Evolutionary conservation across 306 rosid genomes (phyloP), one percentile per base, ranked within the genome.

Genomic region (Cucumis hystrix): DNA sequence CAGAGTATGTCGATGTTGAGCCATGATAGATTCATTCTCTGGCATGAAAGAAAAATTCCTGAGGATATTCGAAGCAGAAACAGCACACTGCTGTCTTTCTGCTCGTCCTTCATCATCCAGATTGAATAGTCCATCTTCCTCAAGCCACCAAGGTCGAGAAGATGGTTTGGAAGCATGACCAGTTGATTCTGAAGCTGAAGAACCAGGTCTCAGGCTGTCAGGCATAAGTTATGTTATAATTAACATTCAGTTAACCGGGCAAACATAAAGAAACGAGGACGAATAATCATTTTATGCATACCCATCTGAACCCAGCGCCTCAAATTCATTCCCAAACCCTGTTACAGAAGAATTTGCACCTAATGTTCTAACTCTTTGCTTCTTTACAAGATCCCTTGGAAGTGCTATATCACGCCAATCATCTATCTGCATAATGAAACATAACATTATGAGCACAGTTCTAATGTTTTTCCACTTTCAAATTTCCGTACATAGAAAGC

Each of bases 21-120:
- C 99, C 99, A 96, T 96, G 83, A 91, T 87, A 68, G 86, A 84
- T 83, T 96, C 99, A 85, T 96, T 96, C 23, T 96, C 99, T 56
- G 97, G 99, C 98, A 96, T 96, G 85, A 96, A 96, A 69, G 99
- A 96, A 83, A 96, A 96, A 86, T 96, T 96, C 63, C 98, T 87
- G 68, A 96, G 83, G 80, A 96, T 79, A 88, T 96, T 96, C 77
- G 99, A 96, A 81, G 98, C 99, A 60, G 83, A 95, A 80, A 89
- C 97, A 73, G 98, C 98, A 83, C 97, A 91, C 39, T 86, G 92
- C 83, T 96, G 98, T 76, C 84, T 96, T 84, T 96, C 99, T 40
- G 89, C 87, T 78, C 98, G 87, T 79, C 93, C 98, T 87, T 90
- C 98, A 0, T 96, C 99, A 77, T 96, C 98, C 77, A 89, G 84